Evolutionary conservation across 257 asterid species (phyloP), one percentile per base, ranked within the genome.

Genomic region (Jacaranda copaia): DNA sequence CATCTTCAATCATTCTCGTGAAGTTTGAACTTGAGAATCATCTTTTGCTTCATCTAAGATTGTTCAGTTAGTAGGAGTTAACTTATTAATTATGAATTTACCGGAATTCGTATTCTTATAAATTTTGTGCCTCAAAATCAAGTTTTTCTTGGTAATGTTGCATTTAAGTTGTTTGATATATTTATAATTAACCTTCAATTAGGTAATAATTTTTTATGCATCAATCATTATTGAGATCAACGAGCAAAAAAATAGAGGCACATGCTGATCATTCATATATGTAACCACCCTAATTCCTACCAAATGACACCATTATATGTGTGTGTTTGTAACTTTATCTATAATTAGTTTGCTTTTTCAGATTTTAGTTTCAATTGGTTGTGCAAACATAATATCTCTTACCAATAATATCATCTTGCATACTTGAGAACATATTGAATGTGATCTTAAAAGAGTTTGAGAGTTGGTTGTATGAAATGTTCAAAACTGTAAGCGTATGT

Each of bases 391-490:
- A 57, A 45, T 49, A 74, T 68, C 64, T 74, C 86, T 85, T 75
- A 81, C 68, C 8, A 69, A 64, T 65, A 75, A 6, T 72, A 45
- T 73, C 59, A 43, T 82, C 79, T 78, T 76, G 81, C 96, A 96
- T 98, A 82, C 94, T 91, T 68, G 99, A 96, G 81, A 91, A 93
- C 85, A 96, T 98, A 6, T 77, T 96, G 85, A 93, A 96, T 96
- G 93, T 90, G 96, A 97, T 38, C 96, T 96, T 85, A 97, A 96
- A 85, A 89, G 99, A 85, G 99, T 96, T 83, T 96, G 99, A 98
- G 92, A 6, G 77, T 93, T 79, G 96, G 98, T 75, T 93, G 84
- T 93, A 87, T 91, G 81, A 93, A 85, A 88, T 88, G 98, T 80
- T 96, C 99, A 51, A 86, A 98, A 73, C 79, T 98, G 99, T 93